phyloP scores from a whole-genome alignment of 352 stramenopile species.

The Globisporangium heterothallicum region DNA sequence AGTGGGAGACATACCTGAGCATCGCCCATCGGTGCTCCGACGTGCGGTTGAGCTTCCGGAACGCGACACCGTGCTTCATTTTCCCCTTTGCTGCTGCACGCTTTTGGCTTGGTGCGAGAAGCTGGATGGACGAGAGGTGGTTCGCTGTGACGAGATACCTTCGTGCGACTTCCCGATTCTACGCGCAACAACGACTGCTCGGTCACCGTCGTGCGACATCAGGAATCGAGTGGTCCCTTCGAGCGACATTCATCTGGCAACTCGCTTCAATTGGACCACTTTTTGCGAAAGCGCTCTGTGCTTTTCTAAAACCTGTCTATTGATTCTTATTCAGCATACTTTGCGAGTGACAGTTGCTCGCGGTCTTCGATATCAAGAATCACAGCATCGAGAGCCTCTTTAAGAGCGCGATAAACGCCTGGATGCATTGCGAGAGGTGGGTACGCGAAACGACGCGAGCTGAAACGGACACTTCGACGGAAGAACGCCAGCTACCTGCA shows the following conservation, averaged over 20 bases:
- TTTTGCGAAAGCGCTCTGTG: too few species aligned
- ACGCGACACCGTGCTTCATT: conserved; percentile 83
- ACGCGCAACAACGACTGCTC: background rate
- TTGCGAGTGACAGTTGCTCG: too few species aligned
- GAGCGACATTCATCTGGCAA: conserved; percentile 11
- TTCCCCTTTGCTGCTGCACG: conserved; percentile 8
- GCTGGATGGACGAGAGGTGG: conserved; percentile 12
- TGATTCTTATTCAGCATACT: too few species aligned
- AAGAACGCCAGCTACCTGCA: background rate
- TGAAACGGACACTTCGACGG: conserved; percentile 5
- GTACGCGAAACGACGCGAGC: conserved; percentile 22
- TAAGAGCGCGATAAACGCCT: too few species aligned
- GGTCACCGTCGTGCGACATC: conserved; percentile 17
- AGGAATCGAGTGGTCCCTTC: too few species aligned
- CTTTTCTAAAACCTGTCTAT: too few species aligned
- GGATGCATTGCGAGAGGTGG: too few species aligned
- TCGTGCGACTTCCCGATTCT: conserved; percentile 17
- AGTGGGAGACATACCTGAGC: conserved; percentile 72
- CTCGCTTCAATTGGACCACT: too few species aligned
- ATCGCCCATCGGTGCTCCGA: conserved; percentile 94
- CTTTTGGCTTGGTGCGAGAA: background rate
- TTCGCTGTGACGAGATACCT: conserved; percentile 16
- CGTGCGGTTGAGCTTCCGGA: conserved; percentile 91
- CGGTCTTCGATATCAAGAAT: too few species aligned
- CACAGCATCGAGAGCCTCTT: too few species aligned